A percentile compares a stretch with the other conserved stretches of the same genome.
phyloP scores from a whole-genome alignment of 176 grass and related monocot species.

The Rhynchospora pubera region DNA sequence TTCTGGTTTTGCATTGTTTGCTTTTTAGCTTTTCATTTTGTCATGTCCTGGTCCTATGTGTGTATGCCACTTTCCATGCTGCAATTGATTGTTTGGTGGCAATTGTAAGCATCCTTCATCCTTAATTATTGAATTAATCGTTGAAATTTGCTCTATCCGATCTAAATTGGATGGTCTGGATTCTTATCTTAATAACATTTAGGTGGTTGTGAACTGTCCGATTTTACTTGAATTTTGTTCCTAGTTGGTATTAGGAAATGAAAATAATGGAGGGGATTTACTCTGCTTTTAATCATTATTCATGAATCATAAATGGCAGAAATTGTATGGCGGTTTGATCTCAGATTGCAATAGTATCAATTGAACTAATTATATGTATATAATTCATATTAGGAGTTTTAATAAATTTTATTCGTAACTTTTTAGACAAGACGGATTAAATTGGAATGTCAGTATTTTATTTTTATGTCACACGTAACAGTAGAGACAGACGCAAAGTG shows the following conservation, averaged over 20 bases:
- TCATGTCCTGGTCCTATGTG: neutral
- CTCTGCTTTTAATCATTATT: neutral
- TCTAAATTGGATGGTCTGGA: neutral
- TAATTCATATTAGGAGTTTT: no score
- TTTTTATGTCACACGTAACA: no score
- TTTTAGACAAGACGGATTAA: no score
- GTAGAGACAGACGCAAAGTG: no score
- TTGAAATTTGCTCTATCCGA: neutral
- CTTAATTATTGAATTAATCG: neutral
- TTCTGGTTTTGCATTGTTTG: constrained; percentile 11
- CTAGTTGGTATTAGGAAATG: neutral
- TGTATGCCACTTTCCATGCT: neutral
- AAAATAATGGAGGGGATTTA: neutral
- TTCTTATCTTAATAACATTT: neutral
- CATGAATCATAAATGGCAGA: neutral
- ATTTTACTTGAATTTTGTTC: neutral
- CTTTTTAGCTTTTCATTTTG: constrained; percentile 25
- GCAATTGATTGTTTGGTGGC: neutral
- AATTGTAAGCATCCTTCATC: no score
- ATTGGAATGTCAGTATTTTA: no score
- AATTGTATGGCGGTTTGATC: neutral
- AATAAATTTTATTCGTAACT: no score
- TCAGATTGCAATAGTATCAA: no score
- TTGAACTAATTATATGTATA: no score
- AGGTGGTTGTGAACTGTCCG: neutral